Base-by-base conservation (phyloP, 306 rosid genomes). In the Potentilla sterilis region DNA sequence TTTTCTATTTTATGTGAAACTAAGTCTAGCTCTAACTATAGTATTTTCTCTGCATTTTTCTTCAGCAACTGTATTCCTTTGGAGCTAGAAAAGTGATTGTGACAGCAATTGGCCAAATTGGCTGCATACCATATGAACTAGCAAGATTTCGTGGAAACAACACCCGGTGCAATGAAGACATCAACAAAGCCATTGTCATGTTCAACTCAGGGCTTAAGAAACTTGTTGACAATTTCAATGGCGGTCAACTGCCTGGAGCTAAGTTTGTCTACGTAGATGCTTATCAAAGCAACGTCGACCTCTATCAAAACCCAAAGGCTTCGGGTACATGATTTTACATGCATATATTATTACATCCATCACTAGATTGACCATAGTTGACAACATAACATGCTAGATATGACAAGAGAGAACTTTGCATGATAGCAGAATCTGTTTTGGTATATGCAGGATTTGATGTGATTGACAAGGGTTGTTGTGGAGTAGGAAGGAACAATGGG, bases 61-160 rank as follows among this genome's bases (percentile, higher is more conserved):
- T 75, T 3, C 81, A 94, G 98, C 93, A 88, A 88, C 58, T 94
- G 58, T 78, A 92, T 75, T 74, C 80, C 47, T n/a, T 88, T 55
- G 98, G 98, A 73, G 98, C 98, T 63, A 81, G 98, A 11, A 94
- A 94, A 76, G 92, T 92, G 83, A 88, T 90, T 0, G 97, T 94
- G 51, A 83, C 91, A 22, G 93, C 81, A 69, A 83, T 94, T 0
- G 98, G 97, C 1, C 95, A 88, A 78, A 92, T 94, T 42, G 98
- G 98, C 0, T 94, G 98, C 92, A 92, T 94, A 65, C 98, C 97
- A 8, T 94, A 88, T 70, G 75, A 94, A 68, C 84, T 94, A 6
- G 98, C 97, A 21, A 87, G 98, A 69, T 77, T 75, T 28, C 71
- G 67, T 9, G 83, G 96, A 44, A 92, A 89, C 79, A 75, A 24